Base-by-base conservation (phyloP, 805 yeast genomes). In the Cyberlindnera maritima region DNA sequence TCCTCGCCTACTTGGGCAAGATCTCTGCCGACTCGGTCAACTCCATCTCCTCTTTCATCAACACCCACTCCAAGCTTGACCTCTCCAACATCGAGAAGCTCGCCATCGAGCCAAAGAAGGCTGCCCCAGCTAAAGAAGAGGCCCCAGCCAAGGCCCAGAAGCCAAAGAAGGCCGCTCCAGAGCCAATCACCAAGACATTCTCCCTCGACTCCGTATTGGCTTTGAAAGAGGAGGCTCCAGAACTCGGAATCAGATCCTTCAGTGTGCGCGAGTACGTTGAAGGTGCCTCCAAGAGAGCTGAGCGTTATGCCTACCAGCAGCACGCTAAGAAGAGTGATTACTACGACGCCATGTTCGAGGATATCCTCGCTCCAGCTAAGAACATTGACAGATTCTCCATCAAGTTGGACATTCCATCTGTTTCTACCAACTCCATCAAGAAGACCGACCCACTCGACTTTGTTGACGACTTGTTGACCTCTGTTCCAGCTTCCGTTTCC, bases 1-100 rank as follows among this genome's bases (percentile, higher is more conserved):
- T 91, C 1, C 74, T 91, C 54, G 94, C 95, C 0, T 81, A 79
- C 62, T 60, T 91, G 43, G 97, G 98, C 25, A 67, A 77, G 50
- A 85, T 91, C 44, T 67, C 88, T 11, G 58, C 70, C 33, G 81
- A 77, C 9, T 68, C 83, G 7, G 80, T 81, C 20, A 58, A 66
- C 17, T 63, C 68, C 18, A 73, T 91, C 48, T 72, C 86, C 6
- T 68, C 77, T 26, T 83, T 71, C 60, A 66, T 91, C 53, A 70
- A 76, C 42, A 65, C 74, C 29, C 76, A 76, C 53, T 76, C 78
- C 52, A 83, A 79, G 57, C 70, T 90, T 53, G 96, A 91, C 62
- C 71, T 90, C 49, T 76, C 88, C 36, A 79, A 85, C 64, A 80
- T 90, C 51, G 76, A 77, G 46, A 62, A 55, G 52, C 60, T 52